These are phyloP conservation scores for Candida andamanensis DNA, from an alignment of 805 yeast species.

Conservation along the genomic window DNA sequence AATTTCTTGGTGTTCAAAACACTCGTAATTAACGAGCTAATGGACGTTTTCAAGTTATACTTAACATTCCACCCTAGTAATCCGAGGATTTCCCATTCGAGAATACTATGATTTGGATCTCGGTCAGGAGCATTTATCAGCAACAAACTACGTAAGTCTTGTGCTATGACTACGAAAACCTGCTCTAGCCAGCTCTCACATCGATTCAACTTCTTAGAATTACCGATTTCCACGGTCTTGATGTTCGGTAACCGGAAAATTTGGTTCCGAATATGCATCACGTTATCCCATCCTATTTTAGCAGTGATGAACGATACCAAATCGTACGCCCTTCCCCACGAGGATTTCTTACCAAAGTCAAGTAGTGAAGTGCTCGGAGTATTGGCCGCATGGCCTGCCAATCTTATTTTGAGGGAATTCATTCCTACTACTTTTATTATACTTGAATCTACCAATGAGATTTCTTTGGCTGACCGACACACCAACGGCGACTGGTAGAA, in stretches of 20 bases:
- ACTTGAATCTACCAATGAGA: slow-evolving; percentile 30
- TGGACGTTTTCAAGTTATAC: slow-evolving; percentile 32
- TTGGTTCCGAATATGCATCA: slow-evolving; percentile 58
- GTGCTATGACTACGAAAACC: slow-evolving; percentile 63
- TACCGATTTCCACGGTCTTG: slow-evolving; percentile 1
- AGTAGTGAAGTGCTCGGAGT: slow-evolving; percentile 21
- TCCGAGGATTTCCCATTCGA: slow-evolving; percentile 75
- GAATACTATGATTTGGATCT: slow-evolving; percentile 46
- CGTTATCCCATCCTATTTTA: slow-evolving; percentile 76
- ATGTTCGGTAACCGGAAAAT: slow-evolving; percentile 39
- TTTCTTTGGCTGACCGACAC: slow-evolving; percentile 26
- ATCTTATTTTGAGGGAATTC: slow-evolving; percentile 18
- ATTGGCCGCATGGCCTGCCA: slow-evolving; percentile 30
- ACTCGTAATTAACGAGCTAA: slow-evolving; percentile 37
- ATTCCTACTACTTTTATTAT: slow-evolving; percentile 26
- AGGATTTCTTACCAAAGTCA: slow-evolving; percentile 29
- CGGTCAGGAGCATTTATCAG: slow-evolving; percentile 18
- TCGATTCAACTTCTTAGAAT: slow-evolving; percentile 12
- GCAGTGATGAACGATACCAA: slow-evolving; percentile 64
- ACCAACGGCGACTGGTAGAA: slow-evolving; percentile 34
- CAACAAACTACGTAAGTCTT: slow-evolving; percentile 41
- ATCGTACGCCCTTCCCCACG: slow-evolving; percentile 52
- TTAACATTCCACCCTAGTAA: slow-evolving; percentile 43
- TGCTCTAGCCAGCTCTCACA: slow-evolving; percentile 82
- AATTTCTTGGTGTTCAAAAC: slow-evolving; percentile 51